Conservation (phyloP, 345 rosid genomes). For the Syzygium aromaticum region DNA sequence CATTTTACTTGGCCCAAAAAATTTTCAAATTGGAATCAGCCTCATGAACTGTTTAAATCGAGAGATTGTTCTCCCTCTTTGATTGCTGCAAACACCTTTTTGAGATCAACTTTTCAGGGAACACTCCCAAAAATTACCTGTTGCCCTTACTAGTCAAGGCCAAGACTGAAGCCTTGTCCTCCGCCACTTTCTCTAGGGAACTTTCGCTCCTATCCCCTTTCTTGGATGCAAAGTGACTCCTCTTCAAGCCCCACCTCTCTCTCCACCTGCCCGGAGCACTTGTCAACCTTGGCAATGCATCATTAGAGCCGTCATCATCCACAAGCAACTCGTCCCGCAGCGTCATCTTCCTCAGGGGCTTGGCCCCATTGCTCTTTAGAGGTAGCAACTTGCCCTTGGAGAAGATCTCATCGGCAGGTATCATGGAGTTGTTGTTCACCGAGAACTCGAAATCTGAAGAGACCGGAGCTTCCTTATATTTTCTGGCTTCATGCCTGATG, state of each 20-base stretch:
- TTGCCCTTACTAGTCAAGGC: conserved; percentile 4
- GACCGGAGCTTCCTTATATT: conserved; percentile 76
- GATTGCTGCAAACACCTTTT: neutral
- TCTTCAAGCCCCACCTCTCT: conserved; percentile 37
- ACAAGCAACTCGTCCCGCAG: conserved; percentile 48
- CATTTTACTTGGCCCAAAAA: neutral
- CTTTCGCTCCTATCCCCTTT: conserved; percentile 13
- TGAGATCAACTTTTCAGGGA: neutral
- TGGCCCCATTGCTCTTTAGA: conserved; percentile 25
- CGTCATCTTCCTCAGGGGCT: conserved; percentile 39
- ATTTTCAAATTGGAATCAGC: neutral
- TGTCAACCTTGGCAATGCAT: conserved; percentile 10
- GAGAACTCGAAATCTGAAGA: conserved; percentile 77
- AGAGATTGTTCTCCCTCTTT: neutral
- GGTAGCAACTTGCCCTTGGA: conserved; percentile 69
- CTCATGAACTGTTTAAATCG: neutral
- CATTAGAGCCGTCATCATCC: conserved; percentile 18
- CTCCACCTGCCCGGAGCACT: conserved; percentile 49
- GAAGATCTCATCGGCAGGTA: conserved; percentile 76
- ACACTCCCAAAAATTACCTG: neutral
- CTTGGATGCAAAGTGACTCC: conserved; percentile 6
- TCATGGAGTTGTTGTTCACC: conserved; percentile 39
- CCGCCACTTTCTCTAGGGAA: conserved; percentile 25
- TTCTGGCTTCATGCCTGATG: conserved; percentile 18
- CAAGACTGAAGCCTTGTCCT: conserved; percentile 21